phyloP scores from a whole-genome alignment of 768 basidiomycete species.

The Lentinula sp. region DNA sequence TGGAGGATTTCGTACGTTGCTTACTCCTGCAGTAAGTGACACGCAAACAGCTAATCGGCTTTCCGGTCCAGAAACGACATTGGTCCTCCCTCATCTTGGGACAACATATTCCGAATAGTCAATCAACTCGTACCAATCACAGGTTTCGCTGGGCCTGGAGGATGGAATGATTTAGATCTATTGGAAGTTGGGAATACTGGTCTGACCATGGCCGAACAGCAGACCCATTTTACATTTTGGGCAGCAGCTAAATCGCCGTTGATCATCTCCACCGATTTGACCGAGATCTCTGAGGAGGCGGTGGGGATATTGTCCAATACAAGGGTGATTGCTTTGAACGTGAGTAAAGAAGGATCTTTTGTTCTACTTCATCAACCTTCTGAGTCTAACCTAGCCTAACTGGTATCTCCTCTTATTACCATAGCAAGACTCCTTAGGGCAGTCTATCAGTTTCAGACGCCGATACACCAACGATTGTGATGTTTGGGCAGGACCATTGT shows the following conservation, averaged over 20 bases:
- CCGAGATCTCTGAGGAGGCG: constrained; percentile 23
- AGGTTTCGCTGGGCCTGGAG: constrained; percentile 38
- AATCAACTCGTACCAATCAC: constrained; percentile 48
- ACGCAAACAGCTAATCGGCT: not conserved
- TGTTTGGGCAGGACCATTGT: constrained; percentile 41
- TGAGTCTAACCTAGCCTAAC: not conserved
- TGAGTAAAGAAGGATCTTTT: constrained; percentile 12
- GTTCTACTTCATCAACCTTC: not conserved
- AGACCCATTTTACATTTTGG: constrained; percentile 41
- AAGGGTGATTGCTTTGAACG: constrained; percentile 38
- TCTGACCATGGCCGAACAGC: constrained; percentile 29
- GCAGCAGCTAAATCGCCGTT: constrained; percentile 46
- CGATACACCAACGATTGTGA: constrained; percentile 45
- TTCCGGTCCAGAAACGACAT: constrained; percentile 33
- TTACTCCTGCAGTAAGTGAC: not conserved
- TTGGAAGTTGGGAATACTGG: constrained; percentile 46
- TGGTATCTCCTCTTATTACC: not conserved
- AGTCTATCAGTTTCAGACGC: constrained; percentile 37
- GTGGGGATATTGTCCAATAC: constrained; percentile 34
- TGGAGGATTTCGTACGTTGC: constrained; percentile 40
- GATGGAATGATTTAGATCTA: constrained; percentile 48
- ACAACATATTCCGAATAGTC: constrained; percentile 42
- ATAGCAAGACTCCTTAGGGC: constrained; percentile 41
- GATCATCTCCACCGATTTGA: constrained; percentile 38
- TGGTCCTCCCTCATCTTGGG: constrained; percentile 40